These are phyloP conservation scores for Pseudophaeomoniella oleicola DNA, from an alignment of 2,329 filamentous ascomycete species.

Conservation along the genomic window DNA sequence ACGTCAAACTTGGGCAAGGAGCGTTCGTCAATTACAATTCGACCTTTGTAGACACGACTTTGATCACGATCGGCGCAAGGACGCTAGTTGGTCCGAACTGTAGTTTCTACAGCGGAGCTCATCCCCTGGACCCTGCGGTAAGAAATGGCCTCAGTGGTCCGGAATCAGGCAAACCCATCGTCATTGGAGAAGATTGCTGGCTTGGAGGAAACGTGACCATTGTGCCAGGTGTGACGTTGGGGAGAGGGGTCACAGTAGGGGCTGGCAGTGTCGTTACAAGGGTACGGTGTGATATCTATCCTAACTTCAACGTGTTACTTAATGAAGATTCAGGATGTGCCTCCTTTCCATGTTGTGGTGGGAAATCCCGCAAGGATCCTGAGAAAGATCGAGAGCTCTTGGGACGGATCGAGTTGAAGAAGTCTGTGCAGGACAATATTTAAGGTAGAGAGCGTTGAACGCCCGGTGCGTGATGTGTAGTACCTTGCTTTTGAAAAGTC, in stretches of 20 bases:
- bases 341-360: constrained; percentile 24
- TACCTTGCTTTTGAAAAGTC: too few species aligned
- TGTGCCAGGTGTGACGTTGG: constrained; percentile 64
- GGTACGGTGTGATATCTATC: constrained; percentile 17
- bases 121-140: constrained; percentile 61
- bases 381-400: constrained; percentile 22
- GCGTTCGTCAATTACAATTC: constrained; percentile 66
- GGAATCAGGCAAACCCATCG: constrained; percentile 59
- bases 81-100: constrained; percentile 70
- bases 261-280: constrained; percentile 76
- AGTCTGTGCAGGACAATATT: too few species aligned
- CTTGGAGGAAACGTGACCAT: constrained; percentile 58
- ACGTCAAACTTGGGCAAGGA: constrained; percentile 53
- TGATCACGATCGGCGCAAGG: constrained; percentile 59
- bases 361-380: constrained; percentile 26
- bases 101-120: constrained; percentile 57
- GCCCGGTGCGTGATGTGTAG: too few species aligned
- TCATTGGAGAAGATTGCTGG: constrained; percentile 71
- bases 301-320: background rate
- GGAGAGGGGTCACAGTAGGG: constrained; percentile 57
- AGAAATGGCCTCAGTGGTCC: constrained; percentile 63
- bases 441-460: too few species aligned
- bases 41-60: constrained; percentile 62
- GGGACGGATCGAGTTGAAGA: too few species aligned
- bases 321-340: constrained; percentile 19